phyloP scores from a whole-genome alignment of 306 rosid species.

The Vigna hirtella region DNA sequence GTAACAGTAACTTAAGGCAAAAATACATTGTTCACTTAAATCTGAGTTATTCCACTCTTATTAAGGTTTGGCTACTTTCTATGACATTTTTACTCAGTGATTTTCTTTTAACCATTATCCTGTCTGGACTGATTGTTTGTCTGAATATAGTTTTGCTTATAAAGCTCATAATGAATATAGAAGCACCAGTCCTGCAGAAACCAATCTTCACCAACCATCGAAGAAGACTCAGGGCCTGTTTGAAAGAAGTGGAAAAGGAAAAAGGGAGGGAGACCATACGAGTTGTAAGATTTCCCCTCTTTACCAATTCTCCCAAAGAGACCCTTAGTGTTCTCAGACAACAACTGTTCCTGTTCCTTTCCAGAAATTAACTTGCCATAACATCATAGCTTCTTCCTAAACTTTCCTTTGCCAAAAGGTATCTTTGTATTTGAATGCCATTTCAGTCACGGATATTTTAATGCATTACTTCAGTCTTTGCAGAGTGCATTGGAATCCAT shows the following conservation, averaged over 20 bases:
- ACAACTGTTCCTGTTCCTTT: constrained; percentile 26
- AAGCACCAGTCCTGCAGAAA: constrained; percentile 30
- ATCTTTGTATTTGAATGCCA: constrained; percentile 9
- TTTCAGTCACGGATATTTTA: background rate
- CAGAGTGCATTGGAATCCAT: constrained; percentile 35
- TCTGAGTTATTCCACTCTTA: background rate
- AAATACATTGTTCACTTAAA: too few relatives aligned
- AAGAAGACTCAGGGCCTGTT: constrained; percentile 48
- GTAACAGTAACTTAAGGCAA: too few relatives aligned
- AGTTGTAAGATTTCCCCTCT: constrained; percentile 39
- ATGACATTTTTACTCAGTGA: constrained; percentile 13
- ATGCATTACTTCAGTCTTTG: background rate
- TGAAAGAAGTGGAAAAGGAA: constrained; percentile 50
- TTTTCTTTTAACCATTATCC: constrained; percentile 15
- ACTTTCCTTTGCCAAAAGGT: background rate
- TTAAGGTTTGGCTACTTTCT: background rate
- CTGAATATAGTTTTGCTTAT: constrained; percentile 12
- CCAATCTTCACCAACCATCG: constrained; percentile 25
- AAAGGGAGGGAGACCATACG: constrained; percentile 29
- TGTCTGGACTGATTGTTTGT: constrained; percentile 24
- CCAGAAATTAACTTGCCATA: constrained; percentile 30
- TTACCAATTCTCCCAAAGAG: constrained; percentile 49
- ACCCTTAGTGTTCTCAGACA: constrained; percentile 50
- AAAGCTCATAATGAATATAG: constrained; percentile 4
- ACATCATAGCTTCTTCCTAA: constrained; percentile 21